Evolutionary conservation across 805 yeast species (phyloP), one percentile per base, ranked within the genome.

Genomic region (Candida maesae): DNA sequence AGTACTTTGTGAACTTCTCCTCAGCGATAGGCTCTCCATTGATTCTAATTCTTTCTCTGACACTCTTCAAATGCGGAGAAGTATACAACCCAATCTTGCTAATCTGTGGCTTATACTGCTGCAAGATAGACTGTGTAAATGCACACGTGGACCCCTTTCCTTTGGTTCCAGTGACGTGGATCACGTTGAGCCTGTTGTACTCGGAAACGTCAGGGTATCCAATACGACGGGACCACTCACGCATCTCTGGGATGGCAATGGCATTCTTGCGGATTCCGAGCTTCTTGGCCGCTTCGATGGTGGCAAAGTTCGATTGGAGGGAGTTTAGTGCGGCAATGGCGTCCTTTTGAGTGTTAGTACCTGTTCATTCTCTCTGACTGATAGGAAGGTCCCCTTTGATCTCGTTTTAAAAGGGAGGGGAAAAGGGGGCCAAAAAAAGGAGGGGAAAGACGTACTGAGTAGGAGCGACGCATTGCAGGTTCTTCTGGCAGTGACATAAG

Each of bases 121-220:
- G 56, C 46, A 95, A 63, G 29, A 95, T 87, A 3, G 93, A 79
- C 54, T 86, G 85, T 3, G 89, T 78, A 58, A 93, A 93, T 0
- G 99, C 96, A 63, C 97, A 91, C 0, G 98, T 91, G 1, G 97
- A 89, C 1, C 99, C 99, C 65, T 93, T 93, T 12, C 99, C 99
- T 61, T 93, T 93, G 1, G 99, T 93, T 16, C 99, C 99, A 0
- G 99, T 90, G 27, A 95, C 83, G 58, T 93, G 99, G 31, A 93
- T 74, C 3, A 89, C 73, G 52, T 90, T 90, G 52, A 93, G 61
- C 45, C 64, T 71, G 64, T 90, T 78, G 58, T 87, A 79, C 47
- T 85, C 95, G 3, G 65, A 52, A 2, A 85, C 79, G 24, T 63
- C 53, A 52, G n/a, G n/a, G n/a, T 83, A 82, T 0, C 91, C 95